Evolutionary conservation across 2,329 filamentous ascomycete species (phyloP).

Genomic region (Colletotrichum scovillei): DNA sequence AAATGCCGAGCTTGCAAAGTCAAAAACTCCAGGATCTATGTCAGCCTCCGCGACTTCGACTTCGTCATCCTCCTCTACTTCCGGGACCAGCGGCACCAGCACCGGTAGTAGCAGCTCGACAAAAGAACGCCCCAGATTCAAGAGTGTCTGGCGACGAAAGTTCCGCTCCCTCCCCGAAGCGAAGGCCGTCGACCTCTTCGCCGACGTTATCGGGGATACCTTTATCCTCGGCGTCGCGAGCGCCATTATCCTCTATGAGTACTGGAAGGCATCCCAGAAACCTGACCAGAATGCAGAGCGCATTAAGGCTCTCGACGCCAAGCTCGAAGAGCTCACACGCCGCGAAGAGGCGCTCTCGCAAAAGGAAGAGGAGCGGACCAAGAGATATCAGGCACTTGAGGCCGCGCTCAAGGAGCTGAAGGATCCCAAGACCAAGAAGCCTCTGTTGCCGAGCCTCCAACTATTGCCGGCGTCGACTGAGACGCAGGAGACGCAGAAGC

Average conservation of each 20-base stretch:
- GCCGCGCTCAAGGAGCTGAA: slow-evolving; percentile 61
- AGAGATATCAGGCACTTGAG: slow-evolving; percentile 65
- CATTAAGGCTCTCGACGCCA: slow-evolving; percentile 60
- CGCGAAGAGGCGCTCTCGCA: slow-evolving; percentile 61
- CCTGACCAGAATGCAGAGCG: slow-evolving; percentile 67
- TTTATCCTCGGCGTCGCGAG: slow-evolving; percentile 72
- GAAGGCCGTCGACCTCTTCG: slow-evolving; percentile 75
- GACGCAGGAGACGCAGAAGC: background rate
- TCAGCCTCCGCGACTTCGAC: background rate
- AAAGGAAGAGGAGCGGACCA: slow-evolving; percentile 56
- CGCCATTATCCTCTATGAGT: slow-evolving; percentile 70
- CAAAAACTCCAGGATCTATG: background rate
- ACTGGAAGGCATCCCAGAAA: slow-evolving; percentile 68
- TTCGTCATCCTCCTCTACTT: background rate
- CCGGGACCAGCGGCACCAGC: background rate
- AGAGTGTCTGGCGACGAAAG: slow-evolving; percentile 70
- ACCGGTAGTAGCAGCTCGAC: background rate
- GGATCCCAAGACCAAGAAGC: slow-evolving; percentile 68
- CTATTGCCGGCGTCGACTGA: slow-evolving; percentile 18
- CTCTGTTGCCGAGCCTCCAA: slow-evolving; percentile 57
- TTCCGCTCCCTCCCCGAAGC: slow-evolving; percentile 72
- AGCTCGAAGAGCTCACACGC: slow-evolving; percentile 61
- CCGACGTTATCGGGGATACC: slow-evolving; percentile 71
- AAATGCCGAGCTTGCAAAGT: slow-evolving; percentile 1
- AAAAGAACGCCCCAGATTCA: slow-evolving; percentile 39